Conservation (phyloP, 1,284 basidiomycete genomes). For the Grifola frondosa region DNA sequence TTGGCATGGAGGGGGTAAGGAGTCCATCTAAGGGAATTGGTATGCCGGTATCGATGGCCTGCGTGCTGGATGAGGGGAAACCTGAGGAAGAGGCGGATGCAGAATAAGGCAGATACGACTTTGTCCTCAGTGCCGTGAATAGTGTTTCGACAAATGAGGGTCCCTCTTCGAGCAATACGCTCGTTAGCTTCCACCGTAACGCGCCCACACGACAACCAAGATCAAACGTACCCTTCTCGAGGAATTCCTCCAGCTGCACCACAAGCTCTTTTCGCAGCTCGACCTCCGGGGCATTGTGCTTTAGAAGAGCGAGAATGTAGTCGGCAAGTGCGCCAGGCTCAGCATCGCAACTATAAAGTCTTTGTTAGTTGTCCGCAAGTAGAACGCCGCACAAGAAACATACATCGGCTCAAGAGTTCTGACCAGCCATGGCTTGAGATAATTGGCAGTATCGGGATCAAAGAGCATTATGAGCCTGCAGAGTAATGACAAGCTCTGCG, state of each 20-base stretch:
- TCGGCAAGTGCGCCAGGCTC: slow-evolving; percentile 93
- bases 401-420: slow-evolving; percentile 86
- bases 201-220: not conserved
- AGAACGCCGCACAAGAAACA: slow-evolving; percentile 26
- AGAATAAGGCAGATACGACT: slow-evolving; percentile 79
- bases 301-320: slow-evolving; percentile 92
- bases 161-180: slow-evolving; percentile 57
- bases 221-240: slow-evolving; percentile 73
- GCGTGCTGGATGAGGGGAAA: slow-evolving; percentile 33
- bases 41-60: slow-evolving; percentile 59
- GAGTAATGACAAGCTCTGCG: slow-evolving; percentile 1
- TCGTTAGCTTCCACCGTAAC: slow-evolving; percentile 4
- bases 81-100: slow-evolving; percentile 27
- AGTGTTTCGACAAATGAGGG: slow-evolving; percentile 79
- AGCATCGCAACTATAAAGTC: slow-evolving; percentile 80
- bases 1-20: slow-evolving; percentile 42
- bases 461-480: slow-evolving; percentile 54
- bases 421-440: slow-evolving; percentile 82
- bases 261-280: slow-evolving; percentile 81
- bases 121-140: slow-evolving; percentile 78
- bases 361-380: slow-evolving; percentile 9
- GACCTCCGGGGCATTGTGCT: slow-evolving; percentile 82
- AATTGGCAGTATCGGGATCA: slow-evolving; percentile 58
- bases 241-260: slow-evolving; percentile 85
- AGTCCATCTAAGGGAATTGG: slow-evolving; percentile 75